Conservation (phyloP, 306 rosid genomes). For the Styphnolobium japonicum region DNA sequence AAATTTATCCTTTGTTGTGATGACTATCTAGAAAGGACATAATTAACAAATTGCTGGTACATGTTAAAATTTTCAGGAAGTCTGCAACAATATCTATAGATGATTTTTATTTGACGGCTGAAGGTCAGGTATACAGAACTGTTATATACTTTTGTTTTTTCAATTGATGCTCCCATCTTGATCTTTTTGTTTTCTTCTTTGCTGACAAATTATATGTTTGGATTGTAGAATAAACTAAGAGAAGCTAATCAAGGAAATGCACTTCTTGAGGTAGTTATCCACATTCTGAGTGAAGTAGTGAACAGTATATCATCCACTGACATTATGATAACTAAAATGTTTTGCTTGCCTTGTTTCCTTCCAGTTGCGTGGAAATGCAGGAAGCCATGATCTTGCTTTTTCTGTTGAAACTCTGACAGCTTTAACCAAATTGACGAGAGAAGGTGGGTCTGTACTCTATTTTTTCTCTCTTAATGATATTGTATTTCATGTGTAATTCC, state of each 20-base stretch:
- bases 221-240: slow-evolving; percentile 70
- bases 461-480: neutral
- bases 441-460: slow-evolving; percentile 50
- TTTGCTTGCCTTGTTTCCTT: slow-evolving; percentile 16
- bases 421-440: slow-evolving; percentile 60
- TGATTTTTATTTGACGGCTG: slow-evolving; percentile 87
- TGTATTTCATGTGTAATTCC: slow-evolving; percentile 20
- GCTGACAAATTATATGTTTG: slow-evolving; percentile 32
- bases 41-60: slow-evolving; percentile 22
- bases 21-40: neutral
- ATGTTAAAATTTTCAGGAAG: slow-evolving; percentile 61
- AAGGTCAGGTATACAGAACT: slow-evolving; percentile 62
- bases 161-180: neutral
- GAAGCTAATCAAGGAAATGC: slow-evolving; percentile 74
- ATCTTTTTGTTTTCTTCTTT: neutral
- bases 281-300: neutral
- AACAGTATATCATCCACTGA: neutral
- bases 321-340: neutral
- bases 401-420: slow-evolving; percentile 69
- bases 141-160: neutral
- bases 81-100: slow-evolving; percentile 85
- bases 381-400: slow-evolving; percentile 87
- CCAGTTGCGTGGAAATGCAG: slow-evolving; percentile 88
- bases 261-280: slow-evolving; percentile 76
- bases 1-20: slow-evolving; percentile 19